Conservation (phyloP, 257 asterid species). For the Primulina tabacum region DNA sequence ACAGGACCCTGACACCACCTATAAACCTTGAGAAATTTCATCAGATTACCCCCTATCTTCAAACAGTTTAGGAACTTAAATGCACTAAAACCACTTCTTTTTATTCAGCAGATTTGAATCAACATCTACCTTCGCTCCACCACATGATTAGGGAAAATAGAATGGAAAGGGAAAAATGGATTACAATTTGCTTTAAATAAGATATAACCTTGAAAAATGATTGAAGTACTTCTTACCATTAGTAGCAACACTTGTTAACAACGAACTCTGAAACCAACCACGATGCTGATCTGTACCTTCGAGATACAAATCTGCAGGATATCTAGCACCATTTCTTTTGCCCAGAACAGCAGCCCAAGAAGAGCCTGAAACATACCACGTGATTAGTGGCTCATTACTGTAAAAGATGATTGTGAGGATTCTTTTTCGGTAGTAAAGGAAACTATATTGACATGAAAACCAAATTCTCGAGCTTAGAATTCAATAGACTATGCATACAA, state of each 20-base stretch:
- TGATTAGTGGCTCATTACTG: conserved; percentile 7
- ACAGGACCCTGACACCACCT: too few species aligned
- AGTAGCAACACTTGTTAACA: conserved; percentile 86
- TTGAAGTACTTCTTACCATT: conserved; percentile 48
- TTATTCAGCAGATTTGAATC: too few species aligned
- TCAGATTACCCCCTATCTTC: too few species aligned
- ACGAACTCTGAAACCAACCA: conserved; percentile 99
- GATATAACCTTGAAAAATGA: not conserved
- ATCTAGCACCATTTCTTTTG: conserved; percentile 66
- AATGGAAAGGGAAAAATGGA: conserved; percentile 1
- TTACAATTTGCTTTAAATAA: not conserved
- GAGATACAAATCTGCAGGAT: conserved; percentile 95
- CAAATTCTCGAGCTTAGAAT: too few species aligned
- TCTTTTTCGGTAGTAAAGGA: not conserved
- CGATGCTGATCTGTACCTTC: conserved; percentile 99
- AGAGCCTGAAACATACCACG: conserved; percentile 56
- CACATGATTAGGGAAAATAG: not conserved
- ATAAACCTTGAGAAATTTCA: too few species aligned
- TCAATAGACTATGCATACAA: too few species aligned
- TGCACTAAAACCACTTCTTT: too few species aligned
- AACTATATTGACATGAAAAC: not conserved
- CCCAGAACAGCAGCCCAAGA: conserved; percentile 99
- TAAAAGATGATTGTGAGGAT: not conserved
- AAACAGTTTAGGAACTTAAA: too few species aligned
- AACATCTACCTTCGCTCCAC: too few species aligned